Conservation (phyloP, 768 basidiomycete species). For the Tylopilus sp. region DNA sequence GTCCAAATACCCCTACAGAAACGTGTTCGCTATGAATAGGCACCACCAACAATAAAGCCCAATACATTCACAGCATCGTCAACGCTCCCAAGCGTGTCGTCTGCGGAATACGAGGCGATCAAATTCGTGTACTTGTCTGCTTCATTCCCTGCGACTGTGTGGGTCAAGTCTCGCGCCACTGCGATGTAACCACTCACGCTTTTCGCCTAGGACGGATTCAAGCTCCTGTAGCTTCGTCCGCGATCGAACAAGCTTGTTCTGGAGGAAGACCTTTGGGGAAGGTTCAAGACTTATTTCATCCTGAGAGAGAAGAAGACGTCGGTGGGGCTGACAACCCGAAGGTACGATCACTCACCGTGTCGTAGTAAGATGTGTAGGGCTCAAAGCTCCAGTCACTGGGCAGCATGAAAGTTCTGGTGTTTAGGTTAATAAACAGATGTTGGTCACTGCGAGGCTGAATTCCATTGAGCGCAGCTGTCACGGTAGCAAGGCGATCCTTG, state of each 20-base stretch:
- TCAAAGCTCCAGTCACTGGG: slow-evolving; percentile 75
- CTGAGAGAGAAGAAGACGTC: slow-evolving; percentile 9
- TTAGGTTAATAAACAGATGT: slow-evolving; percentile 67
- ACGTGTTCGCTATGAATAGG: slow-evolving; percentile 1
- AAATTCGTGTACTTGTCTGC: slow-evolving; percentile 46
- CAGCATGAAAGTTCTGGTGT: slow-evolving; percentile 58
- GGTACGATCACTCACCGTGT: slow-evolving; percentile 50
- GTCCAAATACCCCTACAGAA: slow-evolving; percentile 57
- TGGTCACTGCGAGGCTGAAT: slow-evolving; percentile 64
- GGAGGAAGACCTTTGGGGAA: slow-evolving; percentile 72
- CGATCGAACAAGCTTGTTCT: slow-evolving; percentile 68
- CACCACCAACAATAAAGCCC: background rate
- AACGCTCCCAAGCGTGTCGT: slow-evolving; percentile 50
- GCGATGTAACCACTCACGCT: slow-evolving; percentile 45
- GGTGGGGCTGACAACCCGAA: background rate
- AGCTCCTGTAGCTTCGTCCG: slow-evolving; percentile 64
- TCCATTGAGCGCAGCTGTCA: slow-evolving; percentile 45
- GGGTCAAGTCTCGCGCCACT: slow-evolving; percentile 6
- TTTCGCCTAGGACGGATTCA: slow-evolving; percentile 50
- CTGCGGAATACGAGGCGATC: slow-evolving; percentile 42
- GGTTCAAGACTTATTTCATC: slow-evolving; percentile 59
- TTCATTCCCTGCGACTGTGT: slow-evolving; percentile 45
- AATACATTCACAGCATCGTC: slow-evolving; percentile 36
- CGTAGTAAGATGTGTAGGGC: slow-evolving; percentile 70
- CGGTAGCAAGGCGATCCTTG: slow-evolving; percentile 45